Percentiles rank a stretch among this genome's conserved stretches.
Conservation (phyloP, 116 monocot genomes). For the Phalaenopsis hybrid region DNA sequence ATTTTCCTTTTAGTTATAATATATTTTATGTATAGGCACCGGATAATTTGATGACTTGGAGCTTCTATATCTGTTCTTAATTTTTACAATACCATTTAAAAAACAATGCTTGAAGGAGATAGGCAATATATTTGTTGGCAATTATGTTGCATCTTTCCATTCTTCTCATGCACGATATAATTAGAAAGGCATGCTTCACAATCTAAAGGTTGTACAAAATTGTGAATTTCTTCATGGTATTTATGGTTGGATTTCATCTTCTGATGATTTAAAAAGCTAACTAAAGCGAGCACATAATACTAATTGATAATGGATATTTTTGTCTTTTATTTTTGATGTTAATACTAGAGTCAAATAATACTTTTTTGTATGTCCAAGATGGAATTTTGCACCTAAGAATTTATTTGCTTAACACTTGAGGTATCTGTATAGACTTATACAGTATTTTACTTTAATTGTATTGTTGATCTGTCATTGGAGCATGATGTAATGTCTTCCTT, state of each 20-base stretch:
- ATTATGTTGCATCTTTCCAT: background rate
- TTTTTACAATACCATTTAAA: background rate
- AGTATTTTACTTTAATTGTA: background rate
- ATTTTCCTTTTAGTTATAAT: background rate
- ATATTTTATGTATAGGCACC: background rate
- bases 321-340: constrained; percentile 4
- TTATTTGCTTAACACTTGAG: background rate
- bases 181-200: background rate
- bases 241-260: background rate
- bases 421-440: background rate
- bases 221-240: background rate
- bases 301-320: background rate
- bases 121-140: background rate
- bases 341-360: constrained; percentile 1
- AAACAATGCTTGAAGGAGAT: background rate
- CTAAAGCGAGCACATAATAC: background rate
- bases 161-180: background rate
- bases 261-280: background rate
- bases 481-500: background rate
- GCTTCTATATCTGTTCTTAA: background rate
- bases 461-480: background rate
- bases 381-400: background rate
- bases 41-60: background rate
- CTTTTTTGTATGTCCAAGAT: background rate
- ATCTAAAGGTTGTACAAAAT: background rate